phyloP scores from a whole-genome alignment of 768 basidiomycete genomes.

The Austroboletus eburneus region DNA sequence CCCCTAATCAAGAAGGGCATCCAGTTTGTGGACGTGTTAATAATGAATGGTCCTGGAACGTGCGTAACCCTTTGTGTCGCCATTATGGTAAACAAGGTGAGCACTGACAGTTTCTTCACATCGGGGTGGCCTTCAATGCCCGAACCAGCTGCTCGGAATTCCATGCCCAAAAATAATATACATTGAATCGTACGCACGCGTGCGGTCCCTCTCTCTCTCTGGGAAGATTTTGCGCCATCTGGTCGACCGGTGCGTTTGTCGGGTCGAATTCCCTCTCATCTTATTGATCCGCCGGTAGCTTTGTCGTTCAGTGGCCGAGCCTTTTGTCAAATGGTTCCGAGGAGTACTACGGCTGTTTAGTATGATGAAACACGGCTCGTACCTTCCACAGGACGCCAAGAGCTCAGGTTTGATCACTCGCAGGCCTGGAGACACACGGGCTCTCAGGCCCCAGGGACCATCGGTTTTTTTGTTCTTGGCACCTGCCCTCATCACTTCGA shows the following conservation, averaged over 20 bases:
- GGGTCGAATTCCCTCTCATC: constrained; percentile 37
- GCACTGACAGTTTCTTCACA: constrained; percentile 26
- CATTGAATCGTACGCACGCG: constrained; percentile 92
- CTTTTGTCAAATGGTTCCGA: constrained; percentile 41
- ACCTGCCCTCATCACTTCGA: background rate
- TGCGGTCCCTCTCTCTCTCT: constrained; percentile 73
- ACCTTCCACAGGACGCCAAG: background rate
- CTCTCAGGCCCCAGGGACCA: background rate
- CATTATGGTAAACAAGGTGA: constrained; percentile 67
- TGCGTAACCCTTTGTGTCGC: constrained; percentile 76
- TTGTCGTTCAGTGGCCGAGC: constrained; percentile 88
- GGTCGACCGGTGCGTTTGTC: constrained; percentile 74
- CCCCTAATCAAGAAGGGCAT: constrained; percentile 38
- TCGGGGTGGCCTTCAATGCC: background rate
- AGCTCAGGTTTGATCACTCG: background rate
- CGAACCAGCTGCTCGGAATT: constrained; percentile 66
- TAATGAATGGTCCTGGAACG: constrained; percentile 95
- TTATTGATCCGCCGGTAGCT: constrained; percentile 39
- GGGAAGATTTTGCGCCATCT: constrained; percentile 77
- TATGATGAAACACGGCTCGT: constrained; percentile 35
- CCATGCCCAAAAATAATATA: constrained; percentile 74
- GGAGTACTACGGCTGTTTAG: constrained; percentile 61
- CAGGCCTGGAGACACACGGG: background rate
- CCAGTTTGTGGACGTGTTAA: constrained; percentile 64
- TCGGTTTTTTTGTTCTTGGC: background rate